These are phyloP conservation scores for Acacia pycnantha DNA, from an alignment of 331 rosid species.

Conservation along the genomic window DNA sequence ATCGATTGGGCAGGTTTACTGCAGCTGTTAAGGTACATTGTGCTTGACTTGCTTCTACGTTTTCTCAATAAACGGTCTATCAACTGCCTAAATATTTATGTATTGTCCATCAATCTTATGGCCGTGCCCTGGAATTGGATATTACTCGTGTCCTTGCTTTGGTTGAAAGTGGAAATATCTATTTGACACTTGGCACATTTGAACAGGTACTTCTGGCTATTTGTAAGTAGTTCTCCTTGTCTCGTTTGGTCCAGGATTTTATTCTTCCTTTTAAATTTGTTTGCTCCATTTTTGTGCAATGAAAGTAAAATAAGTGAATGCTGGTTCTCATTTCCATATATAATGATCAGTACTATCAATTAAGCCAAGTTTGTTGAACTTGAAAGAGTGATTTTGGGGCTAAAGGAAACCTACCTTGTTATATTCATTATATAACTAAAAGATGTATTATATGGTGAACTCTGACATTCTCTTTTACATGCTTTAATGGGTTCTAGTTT, in stretches of 20 bases:
- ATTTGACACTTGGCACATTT: conserved; percentile 68
- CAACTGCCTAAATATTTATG: conserved; percentile 20
- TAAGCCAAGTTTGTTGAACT: conserved; percentile 8
- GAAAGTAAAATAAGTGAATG: neutral
- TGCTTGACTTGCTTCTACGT: conserved; percentile 21
- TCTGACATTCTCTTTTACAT: neutral
- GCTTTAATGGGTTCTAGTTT: neutral
- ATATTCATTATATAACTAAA: neutral
- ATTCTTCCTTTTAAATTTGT: conserved; percentile 14
- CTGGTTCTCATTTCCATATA: neutral
- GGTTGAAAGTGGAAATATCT: conserved; percentile 86
- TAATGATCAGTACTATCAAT: neutral
- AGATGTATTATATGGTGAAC: neutral
- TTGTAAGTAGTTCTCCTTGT: conserved; percentile 1
- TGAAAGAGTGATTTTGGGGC: neutral
- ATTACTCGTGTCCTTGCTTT: conserved; percentile 54
- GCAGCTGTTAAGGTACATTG: conserved; percentile 77
- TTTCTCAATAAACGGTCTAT: conserved; percentile 2
- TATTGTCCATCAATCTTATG: conserved; percentile 66
- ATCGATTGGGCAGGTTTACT: conserved; percentile 88
- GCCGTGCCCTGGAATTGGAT: conserved; percentile 84
- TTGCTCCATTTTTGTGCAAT: neutral
- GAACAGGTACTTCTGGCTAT: conserved; percentile 53
- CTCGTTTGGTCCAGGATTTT: conserved; percentile 3
- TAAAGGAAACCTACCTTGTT: conserved; percentile 3